A percentile compares a stretch with the other conserved stretches of the same genome.
These are phyloP conservation scores for Sugiyamaella marilandica DNA, from an alignment of 805 yeast genomes.

Conservation along the genomic window DNA sequence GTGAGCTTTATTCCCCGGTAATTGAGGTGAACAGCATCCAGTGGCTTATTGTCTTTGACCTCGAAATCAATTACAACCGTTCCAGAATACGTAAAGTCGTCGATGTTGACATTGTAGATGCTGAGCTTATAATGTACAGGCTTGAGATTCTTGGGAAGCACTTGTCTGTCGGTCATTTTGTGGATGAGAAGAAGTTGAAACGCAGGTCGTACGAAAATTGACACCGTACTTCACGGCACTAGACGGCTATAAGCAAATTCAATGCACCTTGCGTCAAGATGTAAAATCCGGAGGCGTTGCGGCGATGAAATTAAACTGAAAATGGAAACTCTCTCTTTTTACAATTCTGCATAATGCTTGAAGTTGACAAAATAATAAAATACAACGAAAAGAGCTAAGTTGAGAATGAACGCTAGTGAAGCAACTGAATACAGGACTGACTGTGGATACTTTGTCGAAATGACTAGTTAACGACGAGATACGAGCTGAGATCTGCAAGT, in stretches of 20 bases:
- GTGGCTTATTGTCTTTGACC: constrained; percentile 38
- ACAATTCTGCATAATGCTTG: no score
- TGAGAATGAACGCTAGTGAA: no score
- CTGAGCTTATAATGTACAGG: constrained; percentile 73
- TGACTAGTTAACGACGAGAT: no score
- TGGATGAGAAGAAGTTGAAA: not conserved
- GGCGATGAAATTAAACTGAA: not conserved
- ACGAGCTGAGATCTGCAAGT: no score
- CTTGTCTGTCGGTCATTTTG: constrained; percentile 32
- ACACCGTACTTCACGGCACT: not conserved
- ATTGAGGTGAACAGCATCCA: constrained; percentile 49
- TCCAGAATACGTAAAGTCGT: constrained; percentile 34
- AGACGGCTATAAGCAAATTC: not conserved
- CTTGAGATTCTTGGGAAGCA: constrained; percentile 59
- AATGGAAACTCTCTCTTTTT: no score
- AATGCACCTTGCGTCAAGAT: not conserved
- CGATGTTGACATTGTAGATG: constrained; percentile 51
- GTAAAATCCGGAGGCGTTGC: not conserved
- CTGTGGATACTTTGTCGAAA: no score
- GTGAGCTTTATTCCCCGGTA: constrained; percentile 51
- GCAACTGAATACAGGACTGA: no score
- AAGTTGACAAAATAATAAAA: no score
- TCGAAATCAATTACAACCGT: constrained; percentile 40
- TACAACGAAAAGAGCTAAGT: no score
- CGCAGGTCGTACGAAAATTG: not conserved